These are phyloP conservation scores for Trichosporon coremiiforme DNA, from an alignment of 1,284 basidiomycete genomes.

Conservation along the genomic window DNA sequence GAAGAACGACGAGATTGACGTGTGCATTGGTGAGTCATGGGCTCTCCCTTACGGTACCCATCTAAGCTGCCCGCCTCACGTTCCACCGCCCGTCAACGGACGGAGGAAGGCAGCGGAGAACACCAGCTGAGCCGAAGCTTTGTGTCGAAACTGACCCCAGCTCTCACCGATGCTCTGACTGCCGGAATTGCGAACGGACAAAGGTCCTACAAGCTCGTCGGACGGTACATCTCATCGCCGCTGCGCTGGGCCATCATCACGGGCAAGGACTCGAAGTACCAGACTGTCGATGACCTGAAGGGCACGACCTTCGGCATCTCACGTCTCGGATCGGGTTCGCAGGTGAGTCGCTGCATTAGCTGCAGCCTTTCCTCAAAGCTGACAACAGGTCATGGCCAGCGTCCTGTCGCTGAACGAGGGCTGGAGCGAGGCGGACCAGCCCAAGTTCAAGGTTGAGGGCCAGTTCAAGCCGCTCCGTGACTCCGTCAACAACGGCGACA, in stretches of 20 bases:
- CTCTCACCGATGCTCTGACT: conserved; percentile 89
- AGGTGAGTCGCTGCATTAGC: conserved; percentile 19
- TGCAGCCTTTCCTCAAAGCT: neutral
- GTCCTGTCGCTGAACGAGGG: conserved; percentile 87
- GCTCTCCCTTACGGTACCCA: no score
- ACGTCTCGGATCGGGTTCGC: conserved; percentile 63
- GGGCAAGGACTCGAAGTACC: conserved; percentile 72
- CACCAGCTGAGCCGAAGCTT: neutral
- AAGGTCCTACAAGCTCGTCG: conserved; percentile 83
- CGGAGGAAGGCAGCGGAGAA: neutral
- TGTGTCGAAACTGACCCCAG: conserved; percentile 48
- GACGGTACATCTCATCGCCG: conserved; percentile 86
- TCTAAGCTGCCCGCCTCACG: no score
- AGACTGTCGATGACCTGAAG: conserved; percentile 73
- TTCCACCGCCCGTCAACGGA: no score
- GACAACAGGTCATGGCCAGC: conserved; percentile 88
- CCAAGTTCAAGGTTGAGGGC: conserved; percentile 80
- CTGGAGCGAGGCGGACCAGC: conserved; percentile 63
- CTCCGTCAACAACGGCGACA: conserved; percentile 79
- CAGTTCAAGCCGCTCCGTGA: conserved; percentile 85
- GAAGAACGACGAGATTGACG: conserved; percentile 80
- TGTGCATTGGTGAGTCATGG: conserved; percentile 69
- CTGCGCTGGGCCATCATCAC: conserved; percentile 93
- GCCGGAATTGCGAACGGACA: conserved; percentile 89
- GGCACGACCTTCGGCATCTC: conserved; percentile 88